Conservation (phyloP, 345 rosid genomes). For the Eucalyptus tenuipes region DNA sequence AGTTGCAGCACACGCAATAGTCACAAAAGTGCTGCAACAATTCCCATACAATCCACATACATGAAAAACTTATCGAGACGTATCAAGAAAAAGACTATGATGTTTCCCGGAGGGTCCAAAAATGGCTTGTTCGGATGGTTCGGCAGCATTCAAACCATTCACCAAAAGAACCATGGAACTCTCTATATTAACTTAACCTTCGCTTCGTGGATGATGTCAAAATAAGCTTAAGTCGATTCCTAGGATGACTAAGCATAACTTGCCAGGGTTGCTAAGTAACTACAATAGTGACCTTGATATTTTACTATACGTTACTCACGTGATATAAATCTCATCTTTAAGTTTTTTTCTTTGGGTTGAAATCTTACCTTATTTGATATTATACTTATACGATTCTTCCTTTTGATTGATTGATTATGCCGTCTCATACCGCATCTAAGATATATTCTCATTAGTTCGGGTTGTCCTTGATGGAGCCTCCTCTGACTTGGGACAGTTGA, state of each 20-base stretch:
- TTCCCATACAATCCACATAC: neutral
- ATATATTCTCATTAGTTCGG: neutral
- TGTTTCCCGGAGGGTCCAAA: neutral
- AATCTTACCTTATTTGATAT: neutral
- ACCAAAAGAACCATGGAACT: neutral
- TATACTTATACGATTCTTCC: neutral
- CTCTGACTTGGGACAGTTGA: neutral
- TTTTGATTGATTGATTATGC: neutral
- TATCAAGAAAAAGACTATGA: neutral
- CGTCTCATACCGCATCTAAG: neutral
- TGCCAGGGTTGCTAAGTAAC: neutral
- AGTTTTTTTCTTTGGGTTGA: rapidly evolving
- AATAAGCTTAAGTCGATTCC: neutral
- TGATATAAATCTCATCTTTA: neutral
- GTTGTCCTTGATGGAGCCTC: neutral
- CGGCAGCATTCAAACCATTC: rapidly evolving
- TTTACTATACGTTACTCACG: neutral
- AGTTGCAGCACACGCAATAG: neutral
- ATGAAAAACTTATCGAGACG: neutral
- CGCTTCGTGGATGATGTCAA: neutral
- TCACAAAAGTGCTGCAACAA: neutral
- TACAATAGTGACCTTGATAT: neutral
- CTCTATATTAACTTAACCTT: neutral
- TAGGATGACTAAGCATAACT: neutral
- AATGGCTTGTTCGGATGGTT: neutral